These are phyloP conservation scores for Penicillium crystallinum DNA, from an alignment of 495 filamentous ascomycete genomes.

Conservation along the genomic window DNA sequence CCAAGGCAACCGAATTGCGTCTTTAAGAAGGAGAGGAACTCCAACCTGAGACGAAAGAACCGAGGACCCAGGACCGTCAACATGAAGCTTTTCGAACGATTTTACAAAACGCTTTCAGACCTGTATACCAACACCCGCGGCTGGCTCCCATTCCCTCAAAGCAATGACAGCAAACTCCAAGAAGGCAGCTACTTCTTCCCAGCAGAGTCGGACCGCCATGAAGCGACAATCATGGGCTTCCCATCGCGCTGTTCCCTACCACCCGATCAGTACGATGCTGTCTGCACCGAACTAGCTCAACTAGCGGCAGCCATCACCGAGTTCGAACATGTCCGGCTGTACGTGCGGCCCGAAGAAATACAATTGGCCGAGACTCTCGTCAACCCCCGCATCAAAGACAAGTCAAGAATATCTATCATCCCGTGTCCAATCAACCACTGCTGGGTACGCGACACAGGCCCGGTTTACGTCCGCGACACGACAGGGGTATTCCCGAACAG, in stretches of 20 bases:
- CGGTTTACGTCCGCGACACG: constrained; percentile 21
- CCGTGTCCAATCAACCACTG: constrained; percentile 23
- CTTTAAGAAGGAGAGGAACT: background rate
- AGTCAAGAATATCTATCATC: constrained; percentile 13
- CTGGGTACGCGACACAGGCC: constrained; percentile 28
- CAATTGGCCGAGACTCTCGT: constrained; percentile 11
- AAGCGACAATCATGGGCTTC: constrained; percentile 21
- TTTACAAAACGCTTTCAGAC: background rate
- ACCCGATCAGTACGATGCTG: constrained; percentile 11
- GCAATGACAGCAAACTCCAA: background rate
- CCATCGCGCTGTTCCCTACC: constrained; percentile 15
- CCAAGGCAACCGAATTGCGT: constrained; percentile 1
- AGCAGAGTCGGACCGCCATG: constrained; percentile 15
- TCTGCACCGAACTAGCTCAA: constrained; percentile 17
- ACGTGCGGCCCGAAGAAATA: constrained; percentile 21
- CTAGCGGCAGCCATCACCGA: constrained; percentile 16
- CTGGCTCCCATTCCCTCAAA: background rate
- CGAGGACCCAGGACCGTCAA: background rate
- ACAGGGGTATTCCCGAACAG: constrained; percentile 9
- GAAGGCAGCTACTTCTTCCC: constrained; percentile 15
- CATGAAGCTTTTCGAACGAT: constrained; percentile 3
- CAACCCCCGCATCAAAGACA: background rate
- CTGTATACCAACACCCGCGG: background rate
- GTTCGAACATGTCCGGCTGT: constrained; percentile 25
- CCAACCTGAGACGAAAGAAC: background rate